Evolutionary conservation across 129 eudicot genomes (phyloP), one percentile per base, ranked within the genome.

Genomic region (Gnaphalium uliginosum): DNA sequence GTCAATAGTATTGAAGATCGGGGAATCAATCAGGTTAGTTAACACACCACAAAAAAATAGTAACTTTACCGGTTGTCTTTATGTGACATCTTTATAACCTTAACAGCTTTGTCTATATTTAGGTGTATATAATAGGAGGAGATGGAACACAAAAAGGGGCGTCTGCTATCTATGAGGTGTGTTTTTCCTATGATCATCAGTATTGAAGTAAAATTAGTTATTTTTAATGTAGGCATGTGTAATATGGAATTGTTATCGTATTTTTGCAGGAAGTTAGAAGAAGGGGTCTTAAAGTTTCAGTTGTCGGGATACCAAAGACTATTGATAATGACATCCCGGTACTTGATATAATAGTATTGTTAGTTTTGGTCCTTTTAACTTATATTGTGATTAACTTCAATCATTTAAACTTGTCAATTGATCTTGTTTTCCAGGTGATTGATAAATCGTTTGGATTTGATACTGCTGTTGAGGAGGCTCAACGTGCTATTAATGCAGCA

Each of bases 71-170:
- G 2, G 15, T 22, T 73, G 35, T 7, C 4, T 37, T 27, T 48
- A 2, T 29, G 3, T 56, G 19, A 64, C 15, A 27, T 50, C 18
- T 50, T 17, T 14, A 69, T 53, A 50, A 51, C 33, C 17, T 24
- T 35, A 17, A 56, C 46, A 46, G 70, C 14, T 27, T 35, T 69
- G 68, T 71, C 66, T 75, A 54, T 51, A 27, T 29, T 27, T 67
- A 95, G 99, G 99, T 95, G 32, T 95, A 91, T 79, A 89, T 95
- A 68, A 87, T 95, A 53, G 99, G 99, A 62, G 99, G 99, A 58
- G 99, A 91, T 75, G 99, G 97, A 29, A 95, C 99, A 62, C 99
- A 91, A 72, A 95, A 89, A 72, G 99, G 99, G 66, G 97, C 97
- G 5, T 85, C 93, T 2, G 88, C 82, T 23, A 95, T 95, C 39